Conservation (phyloP, 352 stramenopile genomes). For the Elongisporangium anandrum region DNA sequence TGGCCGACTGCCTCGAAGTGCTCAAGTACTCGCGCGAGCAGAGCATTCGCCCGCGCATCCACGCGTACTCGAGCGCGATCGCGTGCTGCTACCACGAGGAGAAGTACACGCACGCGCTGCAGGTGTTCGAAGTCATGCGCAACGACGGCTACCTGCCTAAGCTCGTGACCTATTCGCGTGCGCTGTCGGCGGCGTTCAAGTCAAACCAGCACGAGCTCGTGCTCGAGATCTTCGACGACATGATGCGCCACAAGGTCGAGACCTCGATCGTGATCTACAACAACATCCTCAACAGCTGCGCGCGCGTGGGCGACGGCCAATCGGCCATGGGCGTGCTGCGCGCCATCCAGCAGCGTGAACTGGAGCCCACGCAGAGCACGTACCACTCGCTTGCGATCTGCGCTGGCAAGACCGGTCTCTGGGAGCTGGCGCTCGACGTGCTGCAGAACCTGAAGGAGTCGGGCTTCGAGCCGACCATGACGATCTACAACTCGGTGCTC, state of each 20-base stretch:
- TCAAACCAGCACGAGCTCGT: conserved; percentile 73
- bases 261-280: conserved; percentile 82
- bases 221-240: conserved; percentile 87
- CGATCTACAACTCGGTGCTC: conserved; percentile 81
- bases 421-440: conserved; percentile 60
- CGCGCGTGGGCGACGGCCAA: conserved; percentile 60
- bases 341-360: conserved; percentile 46
- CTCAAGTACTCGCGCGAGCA: conserved; percentile 63
- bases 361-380: conserved; percentile 71
- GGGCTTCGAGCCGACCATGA: conserved; percentile 56
- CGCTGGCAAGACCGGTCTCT: conserved; percentile 68
- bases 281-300: conserved; percentile 83
- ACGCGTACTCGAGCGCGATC: conserved; percentile 78
- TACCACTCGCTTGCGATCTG: conserved; percentile 82
- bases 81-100: conserved; percentile 73
- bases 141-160: conserved; percentile 81
- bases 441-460: conserved; percentile 42
- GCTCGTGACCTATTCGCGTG: conserved; percentile 78
- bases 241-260: conserved; percentile 70
- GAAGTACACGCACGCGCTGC: conserved; percentile 62
- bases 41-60: conserved; percentile 71
- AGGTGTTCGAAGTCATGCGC: conserved; percentile 85
- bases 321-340: conserved; percentile 64
- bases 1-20: conserved; percentile 56
- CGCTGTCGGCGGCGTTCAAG: conserved; percentile 80